A percentile compares a stretch with the other conserved stretches of the same genome.
Conservation (phyloP, 768 basidiomycete species). For the Galerina sulciceps region DNA sequence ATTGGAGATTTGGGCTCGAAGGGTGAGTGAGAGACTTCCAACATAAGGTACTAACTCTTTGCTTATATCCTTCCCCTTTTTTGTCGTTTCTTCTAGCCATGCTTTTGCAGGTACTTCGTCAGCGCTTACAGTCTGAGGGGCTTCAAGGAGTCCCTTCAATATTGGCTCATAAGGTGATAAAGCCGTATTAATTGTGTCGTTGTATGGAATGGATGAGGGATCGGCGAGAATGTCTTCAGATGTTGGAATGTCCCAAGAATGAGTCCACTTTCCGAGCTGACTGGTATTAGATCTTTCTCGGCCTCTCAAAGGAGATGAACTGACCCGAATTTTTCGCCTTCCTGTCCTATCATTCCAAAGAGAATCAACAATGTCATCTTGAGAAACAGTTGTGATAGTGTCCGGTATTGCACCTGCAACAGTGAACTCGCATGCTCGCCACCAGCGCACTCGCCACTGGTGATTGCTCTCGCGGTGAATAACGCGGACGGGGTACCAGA, state of each 20-base stretch:
- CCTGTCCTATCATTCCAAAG: conserved; percentile 18
- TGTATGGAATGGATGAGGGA: conserved; percentile 20
- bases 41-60: conserved; percentile 16
- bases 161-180: conserved; percentile 9
- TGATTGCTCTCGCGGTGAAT: conserved; percentile 6
- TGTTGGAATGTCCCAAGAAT: conserved; percentile 17
- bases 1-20: conserved; percentile 24
- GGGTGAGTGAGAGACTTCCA: conserved; percentile 16
- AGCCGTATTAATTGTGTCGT: conserved; percentile 13
- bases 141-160: conserved; percentile 9
- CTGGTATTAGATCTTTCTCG: background rate
- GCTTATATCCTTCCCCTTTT: background rate
- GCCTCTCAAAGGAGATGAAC: background rate
- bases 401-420: background rate
- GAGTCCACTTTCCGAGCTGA: conserved; percentile 29
- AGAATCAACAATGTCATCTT: conserved; percentile 17
- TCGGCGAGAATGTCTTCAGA: conserved; percentile 26
- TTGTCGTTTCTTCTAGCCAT: conserved; percentile 14
- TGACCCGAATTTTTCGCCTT: conserved; percentile 15
- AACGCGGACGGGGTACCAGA: conserved; percentile 29
- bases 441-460: conserved; percentile 25
- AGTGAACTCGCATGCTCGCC: conserved; percentile 17
- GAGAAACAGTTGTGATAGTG: background rate
- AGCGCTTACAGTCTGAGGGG: conserved; percentile 1
- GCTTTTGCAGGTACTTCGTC: conserved; percentile 16